Percentiles rank a stretch among this genome's conserved stretches.
phyloP scores from a whole-genome alignment of 208 protist species.

The Wallacemonas sp. region DNA sequence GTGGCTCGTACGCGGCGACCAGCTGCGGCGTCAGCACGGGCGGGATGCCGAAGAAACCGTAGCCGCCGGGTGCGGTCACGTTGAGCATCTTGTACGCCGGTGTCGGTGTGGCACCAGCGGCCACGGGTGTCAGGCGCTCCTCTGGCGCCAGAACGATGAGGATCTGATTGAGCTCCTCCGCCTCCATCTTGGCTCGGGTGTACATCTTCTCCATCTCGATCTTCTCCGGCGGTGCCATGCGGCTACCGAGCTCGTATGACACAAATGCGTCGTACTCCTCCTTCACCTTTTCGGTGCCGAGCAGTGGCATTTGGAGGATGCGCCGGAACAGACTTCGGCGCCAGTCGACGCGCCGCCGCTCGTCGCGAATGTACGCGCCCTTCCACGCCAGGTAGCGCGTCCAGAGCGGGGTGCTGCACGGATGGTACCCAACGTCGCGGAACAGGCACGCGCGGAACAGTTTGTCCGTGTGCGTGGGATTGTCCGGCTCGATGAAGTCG shows the following conservation, averaged over 20 bases:
- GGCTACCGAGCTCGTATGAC: conserved; percentile 53
- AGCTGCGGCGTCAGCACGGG: conserved; percentile 8
- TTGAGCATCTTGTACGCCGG: conserved; percentile 1
- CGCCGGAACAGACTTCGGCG: conserved; percentile 63
- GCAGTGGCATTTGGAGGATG: conserved; percentile 72
- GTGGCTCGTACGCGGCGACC: conserved; percentile 3
- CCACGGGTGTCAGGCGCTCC: neutral
- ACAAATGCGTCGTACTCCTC: conserved; percentile 79
- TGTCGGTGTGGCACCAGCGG: neutral
- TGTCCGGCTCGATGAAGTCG: conserved; percentile 67
- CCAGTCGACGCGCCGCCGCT: conserved; percentile 52
- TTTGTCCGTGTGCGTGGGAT: conserved; percentile 38
- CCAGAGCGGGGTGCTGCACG: conserved; percentile 76
- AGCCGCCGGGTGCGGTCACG: neutral
- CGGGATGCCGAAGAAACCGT: conserved; percentile 4
- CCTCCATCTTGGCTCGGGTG: conserved; percentile 42
- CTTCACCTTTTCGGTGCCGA: conserved; percentile 68
- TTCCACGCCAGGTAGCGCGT: conserved; percentile 67
- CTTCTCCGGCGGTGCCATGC: conserved; percentile 58
- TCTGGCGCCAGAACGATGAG: conserved; percentile 12
- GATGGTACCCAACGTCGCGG: conserved; percentile 70
- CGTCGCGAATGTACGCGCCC: conserved; percentile 43
- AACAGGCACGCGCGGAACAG: conserved; percentile 66
- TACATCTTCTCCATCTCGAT: conserved; percentile 49
- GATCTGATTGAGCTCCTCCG: conserved; percentile 31